These are phyloP conservation scores for Sugiyamaella floridensis DNA, from an alignment of 805 yeast species.

Conservation along the genomic window DNA sequence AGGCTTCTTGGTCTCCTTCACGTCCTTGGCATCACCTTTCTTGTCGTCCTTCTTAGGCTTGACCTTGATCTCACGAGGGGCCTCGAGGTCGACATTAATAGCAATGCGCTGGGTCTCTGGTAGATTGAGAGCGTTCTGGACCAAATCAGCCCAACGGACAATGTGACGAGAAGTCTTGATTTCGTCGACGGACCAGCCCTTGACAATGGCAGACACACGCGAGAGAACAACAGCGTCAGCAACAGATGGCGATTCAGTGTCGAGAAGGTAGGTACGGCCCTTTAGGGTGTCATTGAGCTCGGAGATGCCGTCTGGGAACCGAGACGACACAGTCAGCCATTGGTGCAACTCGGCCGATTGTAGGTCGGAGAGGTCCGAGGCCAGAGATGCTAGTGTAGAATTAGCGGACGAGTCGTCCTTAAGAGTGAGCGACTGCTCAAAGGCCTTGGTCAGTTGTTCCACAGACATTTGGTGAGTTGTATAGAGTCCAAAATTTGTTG, in stretches of 20 bases:
- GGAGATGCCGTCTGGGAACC: conserved; percentile 47
- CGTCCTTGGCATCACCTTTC: conserved; percentile 18
- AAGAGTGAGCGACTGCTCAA: conserved; percentile 24
- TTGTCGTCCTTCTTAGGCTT: conserved; percentile 31
- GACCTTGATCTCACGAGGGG: conserved; percentile 68
- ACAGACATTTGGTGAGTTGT: conserved; percentile 11
- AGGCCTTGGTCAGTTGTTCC: conserved; percentile 23
- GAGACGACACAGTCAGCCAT: conserved; percentile 65
- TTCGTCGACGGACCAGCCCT: conserved; percentile 50
- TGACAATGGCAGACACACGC: conserved; percentile 53
- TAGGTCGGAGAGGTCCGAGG: conserved; percentile 30
- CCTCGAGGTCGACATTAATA: conserved; percentile 52
- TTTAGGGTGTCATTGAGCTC: conserved; percentile 65
- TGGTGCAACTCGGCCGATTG: conserved; percentile 72
- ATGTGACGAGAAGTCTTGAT: conserved; percentile 70
- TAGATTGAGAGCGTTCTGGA: conserved; percentile 56
- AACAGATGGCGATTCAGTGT: conserved; percentile 46
- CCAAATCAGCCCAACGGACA: conserved; percentile 84
- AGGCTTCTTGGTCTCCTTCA: conserved; percentile 17
- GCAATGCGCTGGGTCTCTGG: conserved; percentile 47
- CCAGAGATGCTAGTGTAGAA: conserved; percentile 12
- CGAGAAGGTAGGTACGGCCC: conserved; percentile 57
- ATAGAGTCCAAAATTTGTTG: background rate
- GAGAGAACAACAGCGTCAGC: conserved; percentile 70
- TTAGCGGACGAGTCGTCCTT: conserved; percentile 16